A percentile compares a stretch with the other conserved stretches of the same genome.
phyloP scores from a whole-genome alignment of 345 rosid species.

The Viola odorata region DNA sequence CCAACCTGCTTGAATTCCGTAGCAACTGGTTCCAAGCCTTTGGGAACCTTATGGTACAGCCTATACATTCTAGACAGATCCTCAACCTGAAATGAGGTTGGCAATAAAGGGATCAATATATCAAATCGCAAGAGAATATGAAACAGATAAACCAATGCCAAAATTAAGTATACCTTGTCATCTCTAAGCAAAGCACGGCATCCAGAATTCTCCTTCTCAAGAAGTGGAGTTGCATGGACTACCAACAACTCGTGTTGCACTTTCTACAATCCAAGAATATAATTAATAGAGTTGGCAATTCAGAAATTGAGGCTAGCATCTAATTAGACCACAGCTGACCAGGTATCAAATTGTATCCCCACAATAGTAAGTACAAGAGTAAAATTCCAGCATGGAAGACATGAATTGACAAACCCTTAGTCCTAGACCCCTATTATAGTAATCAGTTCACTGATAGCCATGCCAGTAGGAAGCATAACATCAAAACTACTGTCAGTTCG shows the following conservation, averaged over 20 bases:
- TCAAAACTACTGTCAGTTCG: too few relatives aligned
- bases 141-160: slow-evolving; percentile 1
- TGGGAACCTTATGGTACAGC: slow-evolving; percentile 65
- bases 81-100: slow-evolving; percentile 45
- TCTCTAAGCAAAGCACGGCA: slow-evolving; percentile 82
- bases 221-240: slow-evolving; percentile 50
- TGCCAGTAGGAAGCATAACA: too few relatives aligned
- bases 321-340: too few relatives aligned
- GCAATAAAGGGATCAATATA: neutral
- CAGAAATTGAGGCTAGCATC: too few relatives aligned
- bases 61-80: slow-evolving; percentile 96
- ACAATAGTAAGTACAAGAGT: too few relatives aligned
- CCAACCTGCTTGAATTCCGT: slow-evolving; percentile 81
- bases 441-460: too few relatives aligned
- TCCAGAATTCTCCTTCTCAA: slow-evolving; percentile 92
- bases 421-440: too few relatives aligned
- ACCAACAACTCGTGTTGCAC: slow-evolving; percentile 86
- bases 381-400: too few relatives aligned
- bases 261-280: slow-evolving; percentile 39
- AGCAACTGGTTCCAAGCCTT: slow-evolving; percentile 84
- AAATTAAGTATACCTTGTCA: slow-evolving; percentile 53
- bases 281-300: neutral
- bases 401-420: too few relatives aligned
- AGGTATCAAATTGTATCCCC: too few relatives aligned
- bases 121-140: neutral